Evolutionary conservation across 2,329 filamentous ascomycete genomes (phyloP), one percentile per base, ranked within the genome.

Genomic region (Cladosporium cucumerinum): DNA sequence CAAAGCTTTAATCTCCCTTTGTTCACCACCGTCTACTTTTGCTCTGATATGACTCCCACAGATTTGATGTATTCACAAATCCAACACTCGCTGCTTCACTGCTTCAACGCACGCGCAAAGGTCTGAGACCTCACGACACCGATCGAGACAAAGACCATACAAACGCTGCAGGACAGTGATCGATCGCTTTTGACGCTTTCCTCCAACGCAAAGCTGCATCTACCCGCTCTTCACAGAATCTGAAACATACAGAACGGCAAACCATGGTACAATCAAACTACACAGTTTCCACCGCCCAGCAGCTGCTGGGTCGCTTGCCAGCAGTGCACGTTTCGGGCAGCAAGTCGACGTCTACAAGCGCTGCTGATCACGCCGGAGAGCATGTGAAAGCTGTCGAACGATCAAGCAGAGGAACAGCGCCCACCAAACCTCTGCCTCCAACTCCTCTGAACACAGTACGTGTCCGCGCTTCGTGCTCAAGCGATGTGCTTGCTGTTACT

Each of bases 111-210:
- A 36, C 14, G 39, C 28, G 28, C 18, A 36, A 26, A 62, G 60
- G 34, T 62, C 49, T 62, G 60, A 62, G 49, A 62, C 60, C 60
- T 49, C 60, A 62, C 60, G 23, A 62, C 10, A 18, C 14, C 18
- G 10, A 62, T 36, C 8, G 25, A 62, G 32, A 62, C 60, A 62
- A 62, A 1, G 21, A 7, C 3, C 49, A 46, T 30, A 43, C 34
- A 23, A 62, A 25, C 49, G 49, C 60, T 62, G 60, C 60, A 55
- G 60, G 60, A 55, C 60, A 55, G 60, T 62, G 43, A 34, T 25
- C 32, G 8, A 54, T 54, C 26, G 51, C 26, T 14, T 58, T 26
- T 18, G 8, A 43, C 25, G 16, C 7, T 43, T 26, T 58, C 16
- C n/a, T 26, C 25, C 2, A 23, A 57, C 21, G 54, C n/a, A 57